phyloP scores from a whole-genome alignment of 106 monocot genomes.

The Allium cepa region DNA sequence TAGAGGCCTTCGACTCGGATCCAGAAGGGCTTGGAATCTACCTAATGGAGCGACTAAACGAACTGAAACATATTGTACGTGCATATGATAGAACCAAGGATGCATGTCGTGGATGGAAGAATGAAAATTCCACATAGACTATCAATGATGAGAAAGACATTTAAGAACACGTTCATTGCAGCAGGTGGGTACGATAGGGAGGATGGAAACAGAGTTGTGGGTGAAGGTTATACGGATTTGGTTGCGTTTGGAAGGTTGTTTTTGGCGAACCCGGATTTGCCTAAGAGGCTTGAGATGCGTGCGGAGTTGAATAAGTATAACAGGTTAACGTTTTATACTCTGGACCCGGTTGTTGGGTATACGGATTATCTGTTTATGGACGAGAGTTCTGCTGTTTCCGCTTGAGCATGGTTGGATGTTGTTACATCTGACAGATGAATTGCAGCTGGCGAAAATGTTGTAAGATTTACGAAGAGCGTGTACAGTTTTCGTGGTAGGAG shows the following conservation, averaged over 20 bases:
- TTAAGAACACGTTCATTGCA: conserved; percentile 20
- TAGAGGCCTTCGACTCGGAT: conserved; percentile 22
- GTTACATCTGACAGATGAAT: no score
- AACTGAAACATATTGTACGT: conserved; percentile 10
- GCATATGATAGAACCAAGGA: conserved; percentile 18
- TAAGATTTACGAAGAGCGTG: no score
- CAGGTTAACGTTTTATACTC: conserved; percentile 16
- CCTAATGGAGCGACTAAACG: conserved; percentile 13
- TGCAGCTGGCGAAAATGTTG: no score
- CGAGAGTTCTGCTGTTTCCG: not conserved
- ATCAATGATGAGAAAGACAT: conserved; percentile 17
- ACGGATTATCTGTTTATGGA: conserved; percentile 17
- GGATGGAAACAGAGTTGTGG: conserved; percentile 20
- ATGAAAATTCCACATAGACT: conserved; percentile 9
- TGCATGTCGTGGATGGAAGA: conserved; percentile 6
- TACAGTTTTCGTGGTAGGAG: no score
- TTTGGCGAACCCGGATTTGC: conserved; percentile 28
- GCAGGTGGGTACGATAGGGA: conserved; percentile 24
- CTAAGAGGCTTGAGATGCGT: conserved; percentile 19
- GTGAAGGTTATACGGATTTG: conserved; percentile 21
- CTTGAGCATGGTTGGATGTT: no score
- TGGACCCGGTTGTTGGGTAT: conserved; percentile 17
- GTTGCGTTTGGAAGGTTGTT: conserved; percentile 23
- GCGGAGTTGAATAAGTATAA: conserved; percentile 19
- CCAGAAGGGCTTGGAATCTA: conserved; percentile 22